A percentile compares a stretch with the other conserved stretches of the same genome.
Conservation (phyloP, 179 eudicot species). For the Spinacia oleracea region DNA sequence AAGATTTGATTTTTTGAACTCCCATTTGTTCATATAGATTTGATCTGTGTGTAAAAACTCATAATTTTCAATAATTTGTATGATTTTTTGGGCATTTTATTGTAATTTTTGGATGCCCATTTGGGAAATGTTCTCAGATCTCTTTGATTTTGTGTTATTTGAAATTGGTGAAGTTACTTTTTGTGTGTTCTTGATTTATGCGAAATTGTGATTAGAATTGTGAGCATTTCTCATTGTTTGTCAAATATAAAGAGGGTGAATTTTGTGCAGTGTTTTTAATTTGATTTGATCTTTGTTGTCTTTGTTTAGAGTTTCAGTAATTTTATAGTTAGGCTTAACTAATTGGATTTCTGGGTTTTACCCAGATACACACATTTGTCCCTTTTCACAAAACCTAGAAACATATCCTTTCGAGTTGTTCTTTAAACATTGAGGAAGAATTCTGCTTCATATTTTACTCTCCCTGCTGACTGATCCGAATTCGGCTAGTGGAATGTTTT, state of each 20-base stretch:
- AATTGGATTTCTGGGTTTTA: not conserved
- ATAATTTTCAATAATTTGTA: not conserved
- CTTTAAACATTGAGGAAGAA: not conserved
- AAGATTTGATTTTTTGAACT: conserved; percentile 4
- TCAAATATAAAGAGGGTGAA: not conserved
- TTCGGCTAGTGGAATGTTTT: not conserved
- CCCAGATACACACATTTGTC: not conserved
- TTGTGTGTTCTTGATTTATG: conserved; percentile 30
- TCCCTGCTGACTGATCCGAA: not conserved
- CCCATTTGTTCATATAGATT: conserved; percentile 5
- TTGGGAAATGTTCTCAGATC: conserved; percentile 32
- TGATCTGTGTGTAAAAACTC: conserved; percentile 1
- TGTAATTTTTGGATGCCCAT: conserved; percentile 29
- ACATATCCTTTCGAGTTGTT: too few relatives aligned
- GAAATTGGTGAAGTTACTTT: conserved; percentile 2
- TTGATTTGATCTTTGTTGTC: not conserved
- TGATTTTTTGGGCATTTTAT: not conserved
- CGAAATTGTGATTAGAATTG: conserved; percentile 7
- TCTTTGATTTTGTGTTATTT: conserved; percentile 14
- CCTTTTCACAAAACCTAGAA: not conserved
- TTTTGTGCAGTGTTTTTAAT: conserved; percentile 9
- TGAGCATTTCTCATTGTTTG: conserved; percentile 8
- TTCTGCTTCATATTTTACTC: not conserved
- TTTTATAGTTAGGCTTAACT: not conserved
- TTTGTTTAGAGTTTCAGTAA: not conserved